Base-by-base conservation (phyloP, 2,329 filamentous ascomycete species). In the Stemphylium vesicarium region DNA sequence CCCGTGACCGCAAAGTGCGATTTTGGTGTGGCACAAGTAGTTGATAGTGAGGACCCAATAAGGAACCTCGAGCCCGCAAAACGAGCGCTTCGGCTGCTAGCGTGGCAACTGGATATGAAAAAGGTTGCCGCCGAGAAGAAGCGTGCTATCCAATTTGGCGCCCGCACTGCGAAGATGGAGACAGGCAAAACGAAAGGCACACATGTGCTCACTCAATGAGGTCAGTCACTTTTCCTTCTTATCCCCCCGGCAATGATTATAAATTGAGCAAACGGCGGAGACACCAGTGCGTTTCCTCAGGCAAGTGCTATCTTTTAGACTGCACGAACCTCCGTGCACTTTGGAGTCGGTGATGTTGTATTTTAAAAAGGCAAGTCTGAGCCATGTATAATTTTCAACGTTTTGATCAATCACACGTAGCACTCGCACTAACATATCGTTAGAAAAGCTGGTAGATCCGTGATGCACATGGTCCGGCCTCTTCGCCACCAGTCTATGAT, bases 1-100 rank as follows among this genome's bases (percentile, higher is more conserved):
- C 89, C 92, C 0, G 88, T 94, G 0, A 91, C 86, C 83, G 85
- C 91, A 55, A 98, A 98, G 73, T 97, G 92, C 66, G 92, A 94
- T 40, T 98, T 97, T 73, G 85, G 84, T n/a, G 52, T 50, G 7
- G 45, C 61, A 2, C 60, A 61, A 42, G 60, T 65, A 3, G 56
- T 51, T 22, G 53, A 38, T 54, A 60, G 42, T 37, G 58, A 60
- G 54, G 73, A 65, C 57, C 59, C 56, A 53, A 53, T 65, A 4
- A 60, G 59, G 13, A 69, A 74, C 12, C 79, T 94, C 6, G 92
- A 96, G 62, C 84, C 90, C 0, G 92, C 87, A 13, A 99, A 99
- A 77, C 86, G 89, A 68, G 81, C 93, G 0, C 77, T 99, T 46
- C 84, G 95, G 18, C 80, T 96, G 18, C 77, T 96, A 18, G 92